phyloP scores from a whole-genome alignment of 148 eudicot genomes.

The Spergularia marina region DNA sequence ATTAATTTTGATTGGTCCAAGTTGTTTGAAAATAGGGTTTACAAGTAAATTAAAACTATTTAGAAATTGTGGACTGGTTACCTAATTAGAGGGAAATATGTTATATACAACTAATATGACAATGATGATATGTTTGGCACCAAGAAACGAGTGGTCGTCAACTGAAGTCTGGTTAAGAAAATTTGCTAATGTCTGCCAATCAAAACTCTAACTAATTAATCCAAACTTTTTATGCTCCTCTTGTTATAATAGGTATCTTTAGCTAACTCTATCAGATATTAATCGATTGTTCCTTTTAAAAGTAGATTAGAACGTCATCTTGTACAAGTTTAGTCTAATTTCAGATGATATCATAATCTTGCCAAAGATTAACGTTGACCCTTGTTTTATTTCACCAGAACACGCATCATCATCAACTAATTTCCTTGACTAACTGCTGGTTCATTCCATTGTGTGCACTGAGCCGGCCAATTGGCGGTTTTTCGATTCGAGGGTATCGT shows the following conservation, averaged over 20 bases:
- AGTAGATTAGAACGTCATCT: background rate
- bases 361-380: conserved; percentile 3
- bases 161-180: conserved; percentile 26
- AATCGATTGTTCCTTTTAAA: background rate
- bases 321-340: background rate
- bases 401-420: conserved; percentile 1
- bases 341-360: background rate
- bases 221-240: background rate
- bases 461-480: background rate
- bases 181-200: conserved; percentile 22
- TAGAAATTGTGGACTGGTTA: conserved; percentile 17
- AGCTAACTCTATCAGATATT: background rate
- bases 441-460: background rate
- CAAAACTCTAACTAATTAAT: conserved; percentile 16
- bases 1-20: background rate
- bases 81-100: conserved; percentile 23
- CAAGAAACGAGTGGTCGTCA: conserved; percentile 17
- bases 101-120: background rate
- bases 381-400: background rate
- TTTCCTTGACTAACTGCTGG: background rate
- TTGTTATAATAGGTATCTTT: conserved; percentile 1
- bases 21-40: conserved; percentile 15
- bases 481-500: too few relatives aligned
- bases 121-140: conserved; percentile 16
- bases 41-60: background rate